Base-by-base conservation (phyloP, 2,329 filamentous ascomycete genomes). In the Myriosclerotinia duriaeana region DNA sequence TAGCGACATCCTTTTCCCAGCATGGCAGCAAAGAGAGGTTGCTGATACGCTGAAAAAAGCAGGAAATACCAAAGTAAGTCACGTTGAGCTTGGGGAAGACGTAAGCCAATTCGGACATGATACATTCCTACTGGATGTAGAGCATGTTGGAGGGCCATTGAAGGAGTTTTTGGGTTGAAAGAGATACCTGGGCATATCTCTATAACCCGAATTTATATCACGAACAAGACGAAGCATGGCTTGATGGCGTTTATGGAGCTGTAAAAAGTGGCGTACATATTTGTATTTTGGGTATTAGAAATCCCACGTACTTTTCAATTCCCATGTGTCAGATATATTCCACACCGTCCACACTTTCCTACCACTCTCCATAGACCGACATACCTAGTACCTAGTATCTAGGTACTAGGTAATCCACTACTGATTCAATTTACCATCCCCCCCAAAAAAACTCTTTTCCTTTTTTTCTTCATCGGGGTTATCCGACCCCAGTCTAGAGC, bases 1-100 rank as follows among this genome's bases (percentile, higher is more conserved):
- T 0, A 97, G 92, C 73, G 95, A 99, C 76, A 98, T 97, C 60
- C 80, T 99, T 46, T 99, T 99, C 79, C 95, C 95, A 0, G 93
- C 95, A 0, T 99, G 95, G 94, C 95, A 99, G 80, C 95, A 99
- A 80, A 87, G 91, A 64, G 95, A 99, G 78, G 89, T 99, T 69
- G 94, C 93, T 4, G 89, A 94, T 74, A 90, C 94, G 3, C 81
- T 99, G 70, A 86, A 87, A 68, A 84, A 85, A 44, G 85, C 85
- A 0, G 95, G 95, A 0, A 98, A 97, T 75, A 83, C 86, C 69
- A 87, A 85, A 42, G 93, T 99, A 0, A 89, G 88, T 54, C 93
- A 99, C 78, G 85, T 95, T 17, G 95, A 99, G 80, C 81, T 99
- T 60, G 95, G 93, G 44, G 92, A 98, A 80, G 93, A 98, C 79